Evolutionary conservation across 2,329 filamentous ascomycete species (phyloP).

Genomic region (Byssoonygena ceratinophila): DNA sequence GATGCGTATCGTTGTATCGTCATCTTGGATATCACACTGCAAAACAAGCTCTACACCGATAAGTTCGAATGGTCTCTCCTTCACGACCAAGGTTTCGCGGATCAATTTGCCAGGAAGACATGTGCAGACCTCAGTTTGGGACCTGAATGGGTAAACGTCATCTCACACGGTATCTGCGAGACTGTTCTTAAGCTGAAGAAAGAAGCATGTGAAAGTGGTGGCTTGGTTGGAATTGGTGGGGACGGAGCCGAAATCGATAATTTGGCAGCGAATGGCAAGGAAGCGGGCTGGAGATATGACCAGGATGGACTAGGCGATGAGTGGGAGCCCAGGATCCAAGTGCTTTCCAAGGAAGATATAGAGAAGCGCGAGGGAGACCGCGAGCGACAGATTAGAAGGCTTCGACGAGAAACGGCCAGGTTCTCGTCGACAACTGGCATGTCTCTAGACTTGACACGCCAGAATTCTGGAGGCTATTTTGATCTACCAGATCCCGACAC

Average conservation of each 20-base stretch:
- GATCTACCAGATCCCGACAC: constrained; percentile 54
- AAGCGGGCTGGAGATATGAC: constrained; percentile 92
- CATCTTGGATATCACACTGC: constrained; percentile 78
- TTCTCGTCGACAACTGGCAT: constrained; percentile 82
- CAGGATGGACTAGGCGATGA: constrained; percentile 75
- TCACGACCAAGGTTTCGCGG: constrained; percentile 81
- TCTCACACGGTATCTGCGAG: constrained; percentile 96
- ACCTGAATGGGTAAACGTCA: constrained; percentile 86
- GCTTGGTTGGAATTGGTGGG: constrained; percentile 64
- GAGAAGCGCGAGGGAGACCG: constrained; percentile 93
- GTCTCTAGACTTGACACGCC: constrained; percentile 59
- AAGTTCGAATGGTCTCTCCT: constrained; percentile 96
- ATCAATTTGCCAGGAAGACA: constrained; percentile 83
- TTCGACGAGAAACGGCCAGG: constrained; percentile 80
- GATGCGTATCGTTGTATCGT: constrained; percentile 93
- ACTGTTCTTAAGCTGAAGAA: constrained; percentile 87
- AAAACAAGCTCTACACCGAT: constrained; percentile 86
- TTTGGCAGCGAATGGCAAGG: constrained; percentile 68
- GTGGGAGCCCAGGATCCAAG: constrained; percentile 74
- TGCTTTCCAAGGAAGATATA: constrained; percentile 86
- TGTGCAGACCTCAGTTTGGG: constrained; percentile 82
- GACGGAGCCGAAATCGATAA: constrained; percentile 69
- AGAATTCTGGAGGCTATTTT: constrained; percentile 48
- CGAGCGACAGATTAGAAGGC: constrained; percentile 75
- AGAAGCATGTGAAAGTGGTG: constrained; percentile 86